Conservation (phyloP, 192 early-diverging fungal species). For the Dimargaris xerosporica region DNA sequence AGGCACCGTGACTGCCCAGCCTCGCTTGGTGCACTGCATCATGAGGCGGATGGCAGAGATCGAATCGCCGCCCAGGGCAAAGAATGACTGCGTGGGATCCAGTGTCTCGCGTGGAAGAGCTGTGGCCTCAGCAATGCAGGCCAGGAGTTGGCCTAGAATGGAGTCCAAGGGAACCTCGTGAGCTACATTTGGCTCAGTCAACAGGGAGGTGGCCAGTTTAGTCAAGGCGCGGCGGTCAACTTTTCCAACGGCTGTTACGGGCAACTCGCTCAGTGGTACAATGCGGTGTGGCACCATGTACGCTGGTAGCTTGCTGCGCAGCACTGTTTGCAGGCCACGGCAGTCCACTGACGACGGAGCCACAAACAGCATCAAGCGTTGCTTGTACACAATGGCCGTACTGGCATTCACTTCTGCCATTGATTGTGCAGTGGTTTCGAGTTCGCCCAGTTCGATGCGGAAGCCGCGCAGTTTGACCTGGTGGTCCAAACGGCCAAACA, state of each 20-base stretch:
- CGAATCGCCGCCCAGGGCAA: slow-evolving; percentile 1
- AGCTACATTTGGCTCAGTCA: not conserved
- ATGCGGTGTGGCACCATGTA: not conserved
- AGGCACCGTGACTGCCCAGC: no score
- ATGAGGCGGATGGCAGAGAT: slow-evolving; percentile 1
- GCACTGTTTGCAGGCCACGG: no score
- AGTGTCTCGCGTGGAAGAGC: not conserved
- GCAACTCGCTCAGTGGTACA: not conserved
- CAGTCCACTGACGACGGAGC: not conserved
- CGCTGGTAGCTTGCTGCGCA: not conserved
- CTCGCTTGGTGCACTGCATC: no score
- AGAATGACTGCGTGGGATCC: not conserved
- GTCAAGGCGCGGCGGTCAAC: not conserved
- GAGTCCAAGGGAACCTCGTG: not conserved
- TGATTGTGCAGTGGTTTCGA: not conserved
- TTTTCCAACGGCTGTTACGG: not conserved
- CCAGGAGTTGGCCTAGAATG: not conserved
- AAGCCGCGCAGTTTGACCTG: slow-evolving; percentile 9
- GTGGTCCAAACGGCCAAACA: not conserved
- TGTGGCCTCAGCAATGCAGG: not conserved
- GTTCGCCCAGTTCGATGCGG: not conserved
- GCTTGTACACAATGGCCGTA: not conserved
- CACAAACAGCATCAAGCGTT: not conserved
- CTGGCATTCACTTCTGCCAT: not conserved
- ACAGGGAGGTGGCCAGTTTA: not conserved